Base-by-base conservation (phyloP, 176 grass and related monocot genomes). In the Musa troglodytarum region DNA sequence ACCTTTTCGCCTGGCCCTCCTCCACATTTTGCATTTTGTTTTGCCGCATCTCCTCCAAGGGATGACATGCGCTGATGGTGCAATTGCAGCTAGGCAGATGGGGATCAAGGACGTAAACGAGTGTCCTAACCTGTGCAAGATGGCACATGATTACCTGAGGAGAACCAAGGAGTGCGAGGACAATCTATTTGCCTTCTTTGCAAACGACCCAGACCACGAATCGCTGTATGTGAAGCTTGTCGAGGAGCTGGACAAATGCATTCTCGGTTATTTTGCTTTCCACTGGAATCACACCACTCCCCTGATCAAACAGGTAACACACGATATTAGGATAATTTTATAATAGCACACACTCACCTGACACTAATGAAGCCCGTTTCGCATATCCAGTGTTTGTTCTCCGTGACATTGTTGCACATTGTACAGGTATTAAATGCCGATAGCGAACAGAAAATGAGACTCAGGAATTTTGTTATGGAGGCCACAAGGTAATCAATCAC, bases 181-280 rank as follows among this genome's bases (percentile, higher is more conserved):
- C 9, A 83, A 92, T 65, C 85, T 96, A 12, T 92, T 77, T 71
- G 89, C 72, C 6, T 81, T 87, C 49, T 85, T 96, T 13, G 50
- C 69, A 1, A 77, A 54, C 15, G 56, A 13, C 9, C 69, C 53
- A 1, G 74, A 92, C 51, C 79, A 75, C 3, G 89, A 85, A 22
- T 24, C 82, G 3, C 82, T 89, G 14, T 96, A 92, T 63, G 82
- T 89, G 22, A 89, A 89, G 62, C 77, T 96, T 7, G 24, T 89
- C 2, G 86, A 96, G 65, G 92, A 96, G 86, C 11, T 96, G 29
- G 92, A 96, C n/a, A 89, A 79, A 20, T 96, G 92, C 76, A 89
- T 92, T 19, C 78, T 96, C 1, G 84, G 75, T 5, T 96, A 96
- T 54, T 96, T 96, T 79, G 86, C 84, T 0, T 92, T 92, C 80